A percentile compares a stretch with the other conserved stretches of the same genome.
Conservation (phyloP, 2,329 filamentous ascomycete species). For the Colletotrichum abscissum region DNA sequence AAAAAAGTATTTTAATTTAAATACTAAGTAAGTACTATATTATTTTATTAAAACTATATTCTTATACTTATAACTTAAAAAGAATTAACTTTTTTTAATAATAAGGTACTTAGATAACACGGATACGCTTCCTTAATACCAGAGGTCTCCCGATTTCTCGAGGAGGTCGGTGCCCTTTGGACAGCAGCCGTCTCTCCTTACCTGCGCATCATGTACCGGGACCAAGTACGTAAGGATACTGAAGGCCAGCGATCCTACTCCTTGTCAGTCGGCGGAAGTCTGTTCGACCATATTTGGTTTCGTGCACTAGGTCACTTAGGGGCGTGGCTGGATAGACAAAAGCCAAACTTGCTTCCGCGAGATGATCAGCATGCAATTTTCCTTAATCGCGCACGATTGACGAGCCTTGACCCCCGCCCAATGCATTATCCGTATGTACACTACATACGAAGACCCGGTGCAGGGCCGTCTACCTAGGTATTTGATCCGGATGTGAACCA, state of each 20-base stretch:
- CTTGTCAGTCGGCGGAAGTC: constrained; percentile 11
- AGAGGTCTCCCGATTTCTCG: background rate
- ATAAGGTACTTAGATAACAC: no score
- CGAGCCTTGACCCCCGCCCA: background rate
- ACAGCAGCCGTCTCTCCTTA: constrained; percentile 14
- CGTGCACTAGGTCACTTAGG: background rate
- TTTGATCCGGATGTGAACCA: background rate
- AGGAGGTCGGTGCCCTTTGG: constrained; percentile 1
- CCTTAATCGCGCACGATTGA: background rate
- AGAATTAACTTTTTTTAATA: no score
- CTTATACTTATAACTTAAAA: no score
- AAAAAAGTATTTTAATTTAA: no score
- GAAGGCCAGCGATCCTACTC: constrained; percentile 11
- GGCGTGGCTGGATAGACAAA: constrained; percentile 20
- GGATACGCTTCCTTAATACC: background rate
- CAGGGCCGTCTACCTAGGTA: background rate
- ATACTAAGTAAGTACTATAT: no score
- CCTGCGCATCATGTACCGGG: constrained; percentile 20
- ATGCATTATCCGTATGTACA: background rate
- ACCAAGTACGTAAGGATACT: background rate
- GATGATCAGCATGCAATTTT: constrained; percentile 21
- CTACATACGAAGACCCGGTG: no score
- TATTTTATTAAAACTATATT: no score
- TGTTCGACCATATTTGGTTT: constrained; percentile 9
- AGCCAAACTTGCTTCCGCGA: constrained; percentile 1